Base-by-base conservation (phyloP, 2,329 filamentous ascomycete genomes). In the Dendrostoma leiphaemia region DNA sequence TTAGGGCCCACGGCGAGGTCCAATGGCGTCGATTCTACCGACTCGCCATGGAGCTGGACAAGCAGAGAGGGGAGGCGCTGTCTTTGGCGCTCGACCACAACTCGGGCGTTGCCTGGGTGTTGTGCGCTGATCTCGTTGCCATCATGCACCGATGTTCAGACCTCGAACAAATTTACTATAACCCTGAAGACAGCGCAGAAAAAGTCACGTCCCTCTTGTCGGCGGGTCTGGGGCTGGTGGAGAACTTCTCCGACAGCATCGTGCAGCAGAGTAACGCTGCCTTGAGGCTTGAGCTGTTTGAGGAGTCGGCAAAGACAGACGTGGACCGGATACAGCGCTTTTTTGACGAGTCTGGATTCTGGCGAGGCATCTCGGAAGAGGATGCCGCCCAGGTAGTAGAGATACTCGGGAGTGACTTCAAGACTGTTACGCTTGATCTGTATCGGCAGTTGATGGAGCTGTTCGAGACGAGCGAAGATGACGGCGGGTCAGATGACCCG, bases 11-110 rank as follows among this genome's bases (percentile, higher is more conserved):
- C 29, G 85, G 88, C 50, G 88, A 94, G 65, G 80, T 82, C 10
- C 91, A 96, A 68, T 99, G 94, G 94, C 85, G 89, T 59, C 84
- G 89, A 48, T 96, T 96, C 70, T 96, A 91, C 74, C 85, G 91
- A 29, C 79, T 97, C 17, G 80, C 96, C 17, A 79, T 89, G 12
- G 92, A 96, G 67, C 75, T 99, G 37, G 91, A 97, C 67, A 91
- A 89, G 64, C 87, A 90, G 64, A 82, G 92, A 64, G 88, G 89
- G 17, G 92, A 97, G 65, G 87, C 90, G 0, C 72, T 97, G 41
- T 86, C 89, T 1, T 75, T 97, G 41, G 83, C 86, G 0, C 85
- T 90, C 52, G 94, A 97, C 64, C 69, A 80, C 1, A 78, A 82
- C 45, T 79, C 81, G 9, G 85, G 87, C 47, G 81, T 92, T 74